Percentiles rank a stretch among this genome's conserved stretches.
Evolutionary conservation across 257 asterid genomes (phyloP).

Genomic region (Sherardia arvensis): DNA sequence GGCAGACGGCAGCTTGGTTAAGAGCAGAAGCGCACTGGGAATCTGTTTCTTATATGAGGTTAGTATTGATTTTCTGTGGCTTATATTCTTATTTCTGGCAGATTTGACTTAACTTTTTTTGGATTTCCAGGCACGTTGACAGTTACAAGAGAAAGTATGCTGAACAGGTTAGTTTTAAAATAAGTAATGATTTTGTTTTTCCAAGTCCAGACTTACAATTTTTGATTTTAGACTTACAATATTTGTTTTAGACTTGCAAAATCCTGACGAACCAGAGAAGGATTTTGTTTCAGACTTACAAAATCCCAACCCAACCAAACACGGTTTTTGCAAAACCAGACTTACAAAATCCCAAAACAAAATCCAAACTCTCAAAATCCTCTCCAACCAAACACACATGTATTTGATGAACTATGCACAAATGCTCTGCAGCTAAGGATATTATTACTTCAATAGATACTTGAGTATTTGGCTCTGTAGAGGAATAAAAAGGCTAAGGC

Average conservation of each 20-base stretch:
- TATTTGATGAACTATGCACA: neutral
- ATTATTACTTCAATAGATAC: neutral
- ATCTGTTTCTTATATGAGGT: slow-evolving; percentile 70
- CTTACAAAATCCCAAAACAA: no score
- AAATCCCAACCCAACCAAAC: no score
- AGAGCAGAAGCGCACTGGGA: slow-evolving; percentile 99
- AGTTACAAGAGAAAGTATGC: slow-evolving; percentile 74
- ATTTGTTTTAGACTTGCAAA: no score
- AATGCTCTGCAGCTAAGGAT: neutral
- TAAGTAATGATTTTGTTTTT: neutral
- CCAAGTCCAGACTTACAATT: no score
- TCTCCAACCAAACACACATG: no score
- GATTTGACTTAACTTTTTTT: slow-evolving; percentile 10
- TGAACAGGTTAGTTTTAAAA: slow-evolving; percentile 57
- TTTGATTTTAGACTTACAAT: no score
- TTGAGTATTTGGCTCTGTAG: neutral
- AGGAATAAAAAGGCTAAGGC: neutral
- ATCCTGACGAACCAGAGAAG: no score
- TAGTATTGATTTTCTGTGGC: slow-evolving; percentile 15
- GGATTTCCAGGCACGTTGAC: slow-evolving; percentile 63
- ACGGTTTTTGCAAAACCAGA: no score
- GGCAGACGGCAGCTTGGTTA: slow-evolving; percentile 96
- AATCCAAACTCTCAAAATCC: no score
- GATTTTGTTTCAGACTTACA: no score
- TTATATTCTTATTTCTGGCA: neutral